phyloP scores from a whole-genome alignment of 495 filamentous ascomycete genomes.

The Oleoguttula mirabilis region DNA sequence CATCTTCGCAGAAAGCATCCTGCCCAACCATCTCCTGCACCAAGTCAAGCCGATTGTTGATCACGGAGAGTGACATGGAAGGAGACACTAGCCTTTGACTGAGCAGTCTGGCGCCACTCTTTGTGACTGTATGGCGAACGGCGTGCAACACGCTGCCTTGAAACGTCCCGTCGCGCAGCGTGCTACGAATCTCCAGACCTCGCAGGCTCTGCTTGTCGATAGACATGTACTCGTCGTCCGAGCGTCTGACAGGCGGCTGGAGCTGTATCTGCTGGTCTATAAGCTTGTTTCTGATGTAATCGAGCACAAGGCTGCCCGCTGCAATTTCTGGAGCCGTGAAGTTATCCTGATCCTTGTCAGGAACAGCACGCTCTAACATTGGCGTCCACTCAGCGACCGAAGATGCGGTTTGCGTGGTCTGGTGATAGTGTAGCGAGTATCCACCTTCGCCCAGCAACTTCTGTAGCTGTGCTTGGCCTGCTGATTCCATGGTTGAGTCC shows the following conservation, averaged over 20 bases:
- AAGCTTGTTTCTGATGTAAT: constrained; percentile 70
- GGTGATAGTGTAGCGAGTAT: constrained; percentile 41
- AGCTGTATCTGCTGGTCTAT: constrained; percentile 72
- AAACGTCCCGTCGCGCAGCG: constrained; percentile 58
- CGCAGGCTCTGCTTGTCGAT: constrained; percentile 88
- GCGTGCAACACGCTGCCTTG: constrained; percentile 81
- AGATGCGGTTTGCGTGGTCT: neutral
- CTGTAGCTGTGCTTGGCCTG: constrained; percentile 2
- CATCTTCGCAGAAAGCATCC: constrained; percentile 50
- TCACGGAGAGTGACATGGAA: constrained; percentile 67
- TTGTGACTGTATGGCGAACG: constrained; percentile 78
- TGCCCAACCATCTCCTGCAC: constrained; percentile 60
- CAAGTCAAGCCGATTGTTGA: constrained; percentile 70
- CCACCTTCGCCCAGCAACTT: constrained; percentile 23
- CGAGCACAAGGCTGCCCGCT: constrained; percentile 63
- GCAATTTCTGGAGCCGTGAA: constrained; percentile 44
- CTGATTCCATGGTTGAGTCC: constrained; percentile 31
- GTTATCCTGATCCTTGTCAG: constrained; percentile 27
- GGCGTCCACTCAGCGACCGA: constrained; percentile 55
- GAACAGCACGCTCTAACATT: constrained; percentile 59
- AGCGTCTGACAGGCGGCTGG: constrained; percentile 64
- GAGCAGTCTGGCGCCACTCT: constrained; percentile 74
- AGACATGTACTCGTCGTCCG: constrained; percentile 62
- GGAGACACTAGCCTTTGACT: constrained; percentile 73
- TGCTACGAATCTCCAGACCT: constrained; percentile 77